These are phyloP conservation scores for Globisporangium nunn DNA, from an alignment of 352 stramenopile genomes.

Conservation along the genomic window DNA sequence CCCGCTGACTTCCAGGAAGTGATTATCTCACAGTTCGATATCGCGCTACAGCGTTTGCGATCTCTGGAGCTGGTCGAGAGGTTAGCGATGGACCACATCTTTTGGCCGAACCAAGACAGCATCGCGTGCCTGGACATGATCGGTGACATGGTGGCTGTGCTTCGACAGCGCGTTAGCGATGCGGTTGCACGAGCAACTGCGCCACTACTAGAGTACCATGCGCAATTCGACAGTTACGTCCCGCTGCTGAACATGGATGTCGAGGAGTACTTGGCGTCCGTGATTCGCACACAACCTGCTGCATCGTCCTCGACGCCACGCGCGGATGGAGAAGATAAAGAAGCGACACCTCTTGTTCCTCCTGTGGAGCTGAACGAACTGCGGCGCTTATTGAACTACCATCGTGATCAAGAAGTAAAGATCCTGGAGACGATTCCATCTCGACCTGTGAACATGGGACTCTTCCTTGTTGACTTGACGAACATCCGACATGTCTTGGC, in stretches of 20 bases:
- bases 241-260: conserved; percentile 89
- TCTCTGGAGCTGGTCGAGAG: conserved; percentile 88
- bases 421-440: conserved; percentile 67
- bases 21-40: conserved; percentile 75
- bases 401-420: conserved; percentile 57
- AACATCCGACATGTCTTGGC: conserved; percentile 67
- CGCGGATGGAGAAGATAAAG: conserved; percentile 24
- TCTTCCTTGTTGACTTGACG: conserved; percentile 75
- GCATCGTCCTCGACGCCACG: conserved; percentile 17
- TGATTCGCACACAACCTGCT: conserved; percentile 41
- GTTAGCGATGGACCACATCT: conserved; percentile 93
- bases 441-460: conserved; percentile 57
- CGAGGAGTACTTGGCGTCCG: conserved; percentile 63
- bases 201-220: conserved; percentile 73
- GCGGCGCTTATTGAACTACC: conserved; percentile 46
- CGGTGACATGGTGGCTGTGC: conserved; percentile 43
- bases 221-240: conserved; percentile 80
- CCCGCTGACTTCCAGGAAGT: conserved; percentile 60
- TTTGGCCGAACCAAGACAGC: conserved; percentile 91
- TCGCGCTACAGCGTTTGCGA: conserved; percentile 68
- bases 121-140: conserved; percentile 78
- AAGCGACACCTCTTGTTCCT: conserved; percentile 39
- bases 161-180: conserved; percentile 44
- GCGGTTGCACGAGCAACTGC: conserved; percentile 36
- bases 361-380: conserved; percentile 76